Percentiles rank a stretch among this genome's conserved stretches.
Conservation (phyloP, 208 protist genomes). For the Acanthamoeba castellanii region DNA sequence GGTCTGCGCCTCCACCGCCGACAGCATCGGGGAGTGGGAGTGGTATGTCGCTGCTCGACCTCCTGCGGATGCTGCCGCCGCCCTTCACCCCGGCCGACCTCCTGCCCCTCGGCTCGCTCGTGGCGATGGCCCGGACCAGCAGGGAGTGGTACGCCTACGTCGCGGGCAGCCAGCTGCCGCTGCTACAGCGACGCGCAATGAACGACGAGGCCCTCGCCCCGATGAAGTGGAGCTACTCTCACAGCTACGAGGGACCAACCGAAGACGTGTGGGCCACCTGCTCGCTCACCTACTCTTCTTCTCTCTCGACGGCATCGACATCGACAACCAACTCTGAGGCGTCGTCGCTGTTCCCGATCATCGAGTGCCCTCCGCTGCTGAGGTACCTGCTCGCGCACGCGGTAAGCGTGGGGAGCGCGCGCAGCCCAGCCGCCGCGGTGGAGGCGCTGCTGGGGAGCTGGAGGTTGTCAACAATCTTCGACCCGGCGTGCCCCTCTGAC, state of each 20-base stretch:
- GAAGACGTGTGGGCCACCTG: not conserved
- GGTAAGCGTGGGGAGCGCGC: not conserved
- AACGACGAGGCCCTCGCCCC: not conserved
- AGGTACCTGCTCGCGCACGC: not conserved
- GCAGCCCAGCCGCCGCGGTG: not conserved
- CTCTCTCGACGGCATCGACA: not conserved
- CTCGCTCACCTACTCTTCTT: not conserved
- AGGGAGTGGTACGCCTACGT: not conserved
- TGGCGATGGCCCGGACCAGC: not conserved
- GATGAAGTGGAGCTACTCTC: not conserved
- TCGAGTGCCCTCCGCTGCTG: not conserved
- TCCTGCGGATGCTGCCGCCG: not conserved
- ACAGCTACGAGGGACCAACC: not conserved
- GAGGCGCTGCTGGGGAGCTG: not conserved
- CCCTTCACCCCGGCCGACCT: not conserved
- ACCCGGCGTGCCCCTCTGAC: not conserved
- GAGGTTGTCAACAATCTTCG: not conserved
- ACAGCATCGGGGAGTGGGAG: no score
- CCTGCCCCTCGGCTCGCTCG: slow-evolving; percentile 2
- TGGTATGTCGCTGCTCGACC: not conserved
- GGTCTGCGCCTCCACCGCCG: no score
- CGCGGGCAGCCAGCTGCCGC: not conserved
- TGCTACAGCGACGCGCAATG: not conserved
- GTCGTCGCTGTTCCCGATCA: not conserved
- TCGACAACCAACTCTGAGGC: not conserved